Evolutionary conservation across 768 basidiomycete species (phyloP), one percentile per base, ranked within the genome.

Genomic region (Leccinum imitatum): DNA sequence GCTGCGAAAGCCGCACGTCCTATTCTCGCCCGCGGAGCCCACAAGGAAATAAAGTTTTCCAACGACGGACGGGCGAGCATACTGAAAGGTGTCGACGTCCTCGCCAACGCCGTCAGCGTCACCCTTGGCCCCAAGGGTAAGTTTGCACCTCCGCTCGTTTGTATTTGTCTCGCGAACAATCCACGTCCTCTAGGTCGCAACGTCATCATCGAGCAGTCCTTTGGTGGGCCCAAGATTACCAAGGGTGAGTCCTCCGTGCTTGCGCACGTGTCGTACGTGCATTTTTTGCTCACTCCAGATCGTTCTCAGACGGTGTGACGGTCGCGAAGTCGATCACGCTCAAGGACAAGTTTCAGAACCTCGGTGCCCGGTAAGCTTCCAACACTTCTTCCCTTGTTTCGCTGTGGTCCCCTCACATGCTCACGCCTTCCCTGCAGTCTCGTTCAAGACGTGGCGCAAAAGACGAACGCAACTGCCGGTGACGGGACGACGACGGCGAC

Each of bases 401-500:
- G 3, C 4, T 63, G 44, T 51, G n/a, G 41, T n/a, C n/a, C 2
- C n/a, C 41, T 44, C 41, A 51, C 44, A 47, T 30, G 35, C 65
- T 69, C 15, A 68, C 58, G 25, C 41, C 0, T 8, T 3, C 17
- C 3, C 2, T 39, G 30, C 63, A 94, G 95, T 67, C 89, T 98
- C 54, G 84, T 98, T 50, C 94, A 96, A 73, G 95, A 97, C 65
- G 95, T 98, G 58, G 95, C 95, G 3, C 87, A 87, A 72, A 97
- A 97, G 79, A 97, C 95, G 21, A 98, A 98, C 78, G 95, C 98
- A 77, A 80, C 90, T 67, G 96, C 96, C 39, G 96, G 96, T 74
- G 96, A 99, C 74, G 96, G 96, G 59, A 98, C 96, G 3, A 99
- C 96, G 9, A 99, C 96, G 15, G 95, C 96, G 4, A 98, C 96